Base-by-base conservation (phyloP, 208 protist species). In the Herpetomonas samuelpessoai region DNA sequence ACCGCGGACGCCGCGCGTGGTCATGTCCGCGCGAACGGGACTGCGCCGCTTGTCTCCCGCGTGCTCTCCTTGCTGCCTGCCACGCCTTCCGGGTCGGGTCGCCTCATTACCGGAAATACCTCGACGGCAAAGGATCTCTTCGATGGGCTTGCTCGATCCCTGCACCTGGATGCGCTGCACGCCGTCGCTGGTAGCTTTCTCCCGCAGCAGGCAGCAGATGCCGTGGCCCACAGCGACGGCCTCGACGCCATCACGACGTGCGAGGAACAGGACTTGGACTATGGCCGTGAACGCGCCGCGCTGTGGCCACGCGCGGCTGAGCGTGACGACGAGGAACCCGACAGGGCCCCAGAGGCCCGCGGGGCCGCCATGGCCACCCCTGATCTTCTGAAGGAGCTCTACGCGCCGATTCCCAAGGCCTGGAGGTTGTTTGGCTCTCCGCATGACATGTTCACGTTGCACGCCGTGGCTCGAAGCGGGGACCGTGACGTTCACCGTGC, bases 401-500 rank as follows among this genome's bases (percentile, higher is more conserved):
- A 46, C 16, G 19, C 21, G 26, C 26, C 48, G 2, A 39, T 84
- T 14, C 83, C 83, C 39, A 56, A 45, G 35, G 7, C 73, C 39
- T 89, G 83, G 83, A 52, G 64, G 50, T 22, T 49, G 28, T 74
- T 76, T 39, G 74, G 79, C 25, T 26, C 65, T 0, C 76, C 83
- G 39, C 68, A 73, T 25, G 81, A 80, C 19, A 70, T 80, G 65
- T 65, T 68, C 35, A 84, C 81, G 6, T 38, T 88, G 26, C 58
- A 81, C 47, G 52, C 57, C 18, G 39, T 81, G 10, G 53, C 72
- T 21, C 38, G 30, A 12, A 28, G 9, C 10, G 28, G 19, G 9
- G 6, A 25, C 19, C 21, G 55, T 19, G 21, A 50, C 55, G 10
- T 25, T 31, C 9, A 18, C 6, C 35, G 35, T 14, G 35, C 35